phyloP scores from a whole-genome alignment of 441 rosid genomes.

The Populus hybrid region DNA sequence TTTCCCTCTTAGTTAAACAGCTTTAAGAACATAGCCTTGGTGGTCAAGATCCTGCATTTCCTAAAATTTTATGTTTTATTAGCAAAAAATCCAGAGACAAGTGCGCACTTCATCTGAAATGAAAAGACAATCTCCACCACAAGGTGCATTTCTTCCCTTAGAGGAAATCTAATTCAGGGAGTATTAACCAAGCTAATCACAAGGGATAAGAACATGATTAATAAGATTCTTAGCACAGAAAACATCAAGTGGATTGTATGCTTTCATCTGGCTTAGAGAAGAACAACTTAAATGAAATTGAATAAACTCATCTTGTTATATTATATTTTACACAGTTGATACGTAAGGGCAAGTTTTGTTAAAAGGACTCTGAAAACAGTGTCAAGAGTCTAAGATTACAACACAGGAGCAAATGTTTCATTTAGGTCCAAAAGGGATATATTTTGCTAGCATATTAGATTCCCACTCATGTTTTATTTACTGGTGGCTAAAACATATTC shows the following conservation, averaged over 20 bases:
- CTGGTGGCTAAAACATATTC: slow-evolving; percentile 3
- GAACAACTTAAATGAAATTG: neutral
- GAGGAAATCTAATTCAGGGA: neutral
- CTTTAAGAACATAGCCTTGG: neutral
- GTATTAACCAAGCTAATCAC: neutral
- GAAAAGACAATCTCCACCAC: neutral
- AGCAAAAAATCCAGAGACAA: no score
- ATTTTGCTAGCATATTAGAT: neutral
- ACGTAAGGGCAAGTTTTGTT: neutral
- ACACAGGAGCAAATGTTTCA: neutral
- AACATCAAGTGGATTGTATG: neutral
- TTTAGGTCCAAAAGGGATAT: neutral
- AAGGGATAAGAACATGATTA: neutral
- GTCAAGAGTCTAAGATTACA: neutral
- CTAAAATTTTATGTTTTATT: neutral
- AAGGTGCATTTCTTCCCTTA: neutral
- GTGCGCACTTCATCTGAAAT: neutral
- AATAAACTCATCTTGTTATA: neutral
- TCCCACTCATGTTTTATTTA: neutral
- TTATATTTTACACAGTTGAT: neutral
- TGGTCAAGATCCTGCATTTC: neutral
- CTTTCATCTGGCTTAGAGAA: neutral
- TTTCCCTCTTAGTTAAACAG: neutral
- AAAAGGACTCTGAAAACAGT: neutral
- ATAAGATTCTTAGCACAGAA: neutral